Conservation (phyloP, 768 basidiomycete genomes). For the Auriculariales sp. region DNA sequence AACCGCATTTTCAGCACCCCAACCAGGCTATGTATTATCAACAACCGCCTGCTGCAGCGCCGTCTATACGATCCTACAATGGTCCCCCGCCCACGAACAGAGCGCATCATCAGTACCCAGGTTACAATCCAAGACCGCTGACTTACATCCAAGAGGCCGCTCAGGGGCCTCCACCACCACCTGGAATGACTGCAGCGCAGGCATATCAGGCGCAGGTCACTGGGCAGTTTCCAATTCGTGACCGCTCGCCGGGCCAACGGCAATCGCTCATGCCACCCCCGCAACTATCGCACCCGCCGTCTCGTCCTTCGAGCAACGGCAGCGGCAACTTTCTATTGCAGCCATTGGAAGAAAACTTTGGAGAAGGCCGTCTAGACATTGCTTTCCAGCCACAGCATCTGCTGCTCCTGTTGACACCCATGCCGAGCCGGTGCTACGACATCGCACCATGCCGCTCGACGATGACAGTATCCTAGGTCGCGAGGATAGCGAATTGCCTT, state of each 20-base stretch:
- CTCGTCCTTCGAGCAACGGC: neutral
- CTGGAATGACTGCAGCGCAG: conserved; percentile 60
- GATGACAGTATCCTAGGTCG: neutral
- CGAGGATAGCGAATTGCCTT: conserved; percentile 43
- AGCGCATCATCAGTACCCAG: conserved; percentile 10
- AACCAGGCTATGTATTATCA: conserved; percentile 13
- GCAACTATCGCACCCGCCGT: no score
- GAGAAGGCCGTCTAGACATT: neutral
- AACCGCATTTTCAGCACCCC: conserved; percentile 23
- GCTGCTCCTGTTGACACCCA: no score
- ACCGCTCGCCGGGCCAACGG: neutral
- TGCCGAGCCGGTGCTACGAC: no score
- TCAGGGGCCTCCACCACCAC: conserved; percentile 26
- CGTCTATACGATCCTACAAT: conserved; percentile 32
- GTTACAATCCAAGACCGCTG: conserved; percentile 10
- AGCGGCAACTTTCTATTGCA: neutral
- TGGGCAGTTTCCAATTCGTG: neutral
- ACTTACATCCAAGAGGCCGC: conserved; percentile 10
- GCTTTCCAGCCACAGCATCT: neutral
- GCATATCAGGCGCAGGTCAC: conserved; percentile 63
- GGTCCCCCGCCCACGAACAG: conserved; percentile 16
- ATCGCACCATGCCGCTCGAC: no score
- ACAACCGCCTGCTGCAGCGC: conserved; percentile 20
- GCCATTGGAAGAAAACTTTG: neutral
- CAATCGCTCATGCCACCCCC: no score